Evolutionary conservation across 768 basidiomycete species (phyloP).

Genomic region (Mycena alexandri): DNA sequence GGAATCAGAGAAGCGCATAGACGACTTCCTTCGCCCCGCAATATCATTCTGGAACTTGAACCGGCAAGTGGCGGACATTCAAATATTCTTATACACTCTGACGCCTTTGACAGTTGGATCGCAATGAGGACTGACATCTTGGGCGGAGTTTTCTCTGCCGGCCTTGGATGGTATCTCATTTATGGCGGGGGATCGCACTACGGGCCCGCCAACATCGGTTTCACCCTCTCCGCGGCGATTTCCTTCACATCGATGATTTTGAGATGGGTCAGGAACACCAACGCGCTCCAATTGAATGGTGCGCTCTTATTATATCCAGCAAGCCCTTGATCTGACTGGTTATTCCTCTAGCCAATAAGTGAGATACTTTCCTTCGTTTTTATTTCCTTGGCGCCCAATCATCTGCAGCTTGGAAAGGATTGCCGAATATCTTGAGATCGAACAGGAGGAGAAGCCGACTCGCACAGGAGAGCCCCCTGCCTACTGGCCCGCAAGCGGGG

Average conservation of each 20-base stretch:
- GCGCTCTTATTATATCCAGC: conserved; percentile 19
- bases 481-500: conserved; percentile 73
- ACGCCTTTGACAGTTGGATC: conserved; percentile 53
- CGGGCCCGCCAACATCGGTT: conserved; percentile 55
- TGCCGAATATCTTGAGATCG: conserved; percentile 67
- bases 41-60: conserved; percentile 63
- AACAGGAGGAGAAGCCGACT: conserved; percentile 59
- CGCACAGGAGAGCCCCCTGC: conserved; percentile 65
- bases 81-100: not conserved
- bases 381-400: not conserved
- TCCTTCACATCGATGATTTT: conserved; percentile 61
- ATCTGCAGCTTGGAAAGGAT: conserved; percentile 59
- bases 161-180: conserved; percentile 65
- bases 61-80: conserved; percentile 44
- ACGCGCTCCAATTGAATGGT: conserved; percentile 62
- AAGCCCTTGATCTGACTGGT: not conserved
- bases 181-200: conserved; percentile 47
- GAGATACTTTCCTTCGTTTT: not conserved
- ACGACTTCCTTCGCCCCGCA: conserved; percentile 59
- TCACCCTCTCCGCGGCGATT: conserved; percentile 57
- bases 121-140: conserved; percentile 40
- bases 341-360: conserved; percentile 26
- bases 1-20: conserved; percentile 60
- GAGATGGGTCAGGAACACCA: conserved; percentile 57
- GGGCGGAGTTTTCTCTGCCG: conserved; percentile 64